Base-by-base conservation (phyloP, 257 asterid species). In the Rehmannia glutinosa region DNA sequence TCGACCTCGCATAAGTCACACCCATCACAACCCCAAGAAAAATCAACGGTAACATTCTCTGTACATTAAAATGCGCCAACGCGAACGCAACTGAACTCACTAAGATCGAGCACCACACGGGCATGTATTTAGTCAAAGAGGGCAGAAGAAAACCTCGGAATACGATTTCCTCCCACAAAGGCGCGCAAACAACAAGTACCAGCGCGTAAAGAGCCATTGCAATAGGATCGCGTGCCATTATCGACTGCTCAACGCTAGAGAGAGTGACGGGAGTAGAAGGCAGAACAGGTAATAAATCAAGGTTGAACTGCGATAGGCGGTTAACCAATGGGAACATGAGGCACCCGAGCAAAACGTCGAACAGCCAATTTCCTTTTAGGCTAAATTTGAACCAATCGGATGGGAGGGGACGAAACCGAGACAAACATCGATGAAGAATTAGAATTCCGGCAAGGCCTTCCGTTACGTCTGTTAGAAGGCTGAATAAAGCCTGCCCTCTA, bases 21-120 rank as follows among this genome's bases (percentile, higher is more conserved):
- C 99, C 99, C 97, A 94, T 94, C 81, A 91, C 99, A 20, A 88
- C 88, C 69, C 99, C 99, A 21, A 94, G 93, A 80, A 83, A 91
- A 59, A 91, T 83, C 17, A 91, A 79, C 0, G 99, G 97, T 55
- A 91, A 62, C 96, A 90, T 86, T 79, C 97, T 88, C 64, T 94
- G 97, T 70, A 87, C 96, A 79, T 94, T 91, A 62, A 94, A 88
- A 83, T 94, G 99, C 1, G 96, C 99, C 80, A 88, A 70, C 3
- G 97, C 97, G 73, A 94, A 94, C 7, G 95, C 96, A 3, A 85
- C 74, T 5, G 99, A 75, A 77, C 99, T 94, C 83, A 88, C 69
- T 38, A 94, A 84, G 42, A 94, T 75, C 9, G 97, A 81, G 82
- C 89, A 84, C 96, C 96, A 86, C 3, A 94, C 99, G 0, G 99